Base-by-base conservation (phyloP, 495 filamentous ascomycete species). In the Neurospora intermedia region DNA sequence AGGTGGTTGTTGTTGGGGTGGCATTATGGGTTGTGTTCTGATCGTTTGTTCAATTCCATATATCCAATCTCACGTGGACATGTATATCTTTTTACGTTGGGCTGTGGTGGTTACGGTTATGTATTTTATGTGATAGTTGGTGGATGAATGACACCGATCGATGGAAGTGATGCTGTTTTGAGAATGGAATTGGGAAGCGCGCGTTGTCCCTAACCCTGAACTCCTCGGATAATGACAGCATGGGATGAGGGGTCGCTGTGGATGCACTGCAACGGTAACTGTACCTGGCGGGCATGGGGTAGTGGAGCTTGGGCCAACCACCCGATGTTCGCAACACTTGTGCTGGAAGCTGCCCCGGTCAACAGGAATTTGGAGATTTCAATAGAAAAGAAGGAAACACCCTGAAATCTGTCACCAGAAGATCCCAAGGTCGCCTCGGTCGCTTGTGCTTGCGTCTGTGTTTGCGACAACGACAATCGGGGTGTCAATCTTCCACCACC, bases 21-120 rank as follows among this genome's bases (percentile, higher is more conserved):
- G 76, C 79, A 83, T 83, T 69, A 59, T 73, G 18, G 23, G 31
- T 4, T 10, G 16, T 39, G 8, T 62, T 42, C 41, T 48, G 7
- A 3, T 54, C 4, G 35, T 27, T 73, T 31, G 27, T 31, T 2
- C 4, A 38, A 38, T 38, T 38, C 5, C 6, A 38, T 5, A 38
- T 38, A 0, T 38, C 6, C 35, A 38, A 6, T 11, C 20, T 46
- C 38, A 40, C 2, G 7, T 70, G 59, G 16, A 23, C 70, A 45
- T 6, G 69, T 69, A 45, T 6, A 71, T 69, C 69, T 69, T 71
- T 48, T 40, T 13, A 41, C 9, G 9, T 41, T 5, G 4, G 46
- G 16, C 4, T 59, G 4, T 41, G 48, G 4, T 3, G 10, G 20
- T 16, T 31, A 59, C 11, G 6, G 20, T 1, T 39, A 39, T 1